Conservation (phyloP, 176 grass and related monocot species). For the Pharus latifolius region DNA sequence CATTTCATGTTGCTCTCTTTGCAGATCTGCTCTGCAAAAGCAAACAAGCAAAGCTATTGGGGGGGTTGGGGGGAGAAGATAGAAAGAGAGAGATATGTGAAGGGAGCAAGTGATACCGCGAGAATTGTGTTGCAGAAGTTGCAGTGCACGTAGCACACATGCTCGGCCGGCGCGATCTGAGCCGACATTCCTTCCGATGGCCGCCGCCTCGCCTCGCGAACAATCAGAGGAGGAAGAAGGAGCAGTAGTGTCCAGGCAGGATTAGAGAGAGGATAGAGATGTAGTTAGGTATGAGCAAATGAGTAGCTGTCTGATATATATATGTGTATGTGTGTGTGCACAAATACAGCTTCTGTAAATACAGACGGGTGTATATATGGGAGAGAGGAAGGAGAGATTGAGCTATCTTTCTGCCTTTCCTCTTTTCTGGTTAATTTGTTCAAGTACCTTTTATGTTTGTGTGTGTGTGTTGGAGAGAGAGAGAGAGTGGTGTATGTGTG, state of each 20-base stretch:
- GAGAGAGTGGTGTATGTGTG: neutral
- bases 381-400: neutral
- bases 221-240: neutral
- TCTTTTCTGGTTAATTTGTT: neutral
- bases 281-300: neutral
- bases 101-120: slow-evolving; percentile 21
- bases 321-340: neutral
- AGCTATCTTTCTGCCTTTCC: neutral
- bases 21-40: slow-evolving; percentile 15
- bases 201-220: neutral
- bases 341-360: neutral
- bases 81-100: neutral
- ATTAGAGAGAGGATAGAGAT: neutral
- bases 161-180: slow-evolving; percentile 36
- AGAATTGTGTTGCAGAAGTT: slow-evolving; percentile 73
- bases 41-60: neutral
- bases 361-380: neutral
- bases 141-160: slow-evolving; percentile 67
- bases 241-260: slow-evolving; percentile 7
- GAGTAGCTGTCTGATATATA: neutral
- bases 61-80: neutral
- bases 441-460: no score
- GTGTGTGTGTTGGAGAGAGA: neutral
- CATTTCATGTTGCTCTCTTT: neutral
- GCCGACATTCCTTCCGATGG: slow-evolving; percentile 25